Evolutionary conservation across 164 flowering plant species (phyloP), one percentile per base, ranked within the genome.

Genomic region (Echeveria elegans): DNA sequence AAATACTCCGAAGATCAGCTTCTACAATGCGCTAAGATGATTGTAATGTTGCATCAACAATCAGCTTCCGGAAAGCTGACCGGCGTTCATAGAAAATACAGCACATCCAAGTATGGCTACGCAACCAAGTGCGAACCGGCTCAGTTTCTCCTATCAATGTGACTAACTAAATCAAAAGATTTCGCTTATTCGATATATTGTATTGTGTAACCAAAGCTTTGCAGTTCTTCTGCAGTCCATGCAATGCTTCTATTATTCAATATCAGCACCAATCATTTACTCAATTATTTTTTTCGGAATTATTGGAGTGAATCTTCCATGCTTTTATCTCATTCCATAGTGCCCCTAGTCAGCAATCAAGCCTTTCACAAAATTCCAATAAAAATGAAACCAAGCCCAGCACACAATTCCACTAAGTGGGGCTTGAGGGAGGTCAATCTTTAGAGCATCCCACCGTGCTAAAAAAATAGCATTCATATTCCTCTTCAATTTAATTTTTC

Each of bases 51-150:
- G 68, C 89, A 85, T 72, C 80, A 77, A 64, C 75, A 69, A 40
- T 84, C 87, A 38, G 84, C 71, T 41, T 75, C 79, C 28, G 89
- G 86, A 37, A 83, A 75, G 48, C 82, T 85, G 9, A 85, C 87
- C 0, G 89, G 86, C 6, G 87, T 77, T 19, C 71, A 82, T 32
- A 78, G 86, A 63, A 85, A 83, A 72, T 85, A 85, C 69, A 70
- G 70, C 52, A 62, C 78, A 64, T 78, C 82, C 0, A 82, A 81
- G 63, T 79, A 76, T 62, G 80, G 79, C 2, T 74, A 62, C 64
- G 74, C 80, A 9, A 69, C 85, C 68, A 79, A 76, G 65, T 72
- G 68, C 65, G 79, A 81, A 70, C 82, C 90, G 0, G 88, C 90
- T 31, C 40, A 43, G 7, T 86, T 81, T 75, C 77, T 86, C 23